These are phyloP conservation scores for Hydnomerulius pinastri DNA, from an alignment of 768 basidiomycete genomes.

Conservation along the genomic window DNA sequence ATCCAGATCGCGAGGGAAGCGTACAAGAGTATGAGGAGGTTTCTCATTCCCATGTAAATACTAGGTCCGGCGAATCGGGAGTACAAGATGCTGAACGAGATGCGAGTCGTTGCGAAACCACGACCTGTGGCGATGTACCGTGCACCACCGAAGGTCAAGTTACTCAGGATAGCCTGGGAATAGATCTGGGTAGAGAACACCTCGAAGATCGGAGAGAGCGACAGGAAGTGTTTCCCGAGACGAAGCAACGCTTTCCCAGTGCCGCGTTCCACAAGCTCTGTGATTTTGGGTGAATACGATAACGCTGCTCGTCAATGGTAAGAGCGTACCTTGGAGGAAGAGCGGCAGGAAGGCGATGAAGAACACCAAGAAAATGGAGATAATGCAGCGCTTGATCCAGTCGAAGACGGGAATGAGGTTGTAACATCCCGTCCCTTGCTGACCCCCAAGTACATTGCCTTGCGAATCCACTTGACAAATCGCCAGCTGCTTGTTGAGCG, in stretches of 20 bases:
- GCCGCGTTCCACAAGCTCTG: constrained; percentile 95
- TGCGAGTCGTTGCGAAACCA: constrained; percentile 96
- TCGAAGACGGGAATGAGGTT: constrained; percentile 95
- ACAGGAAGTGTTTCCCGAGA: constrained; percentile 94
- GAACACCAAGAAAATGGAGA: constrained; percentile 99
- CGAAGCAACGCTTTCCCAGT: constrained; percentile 94
- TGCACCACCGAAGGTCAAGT: constrained; percentile 96
- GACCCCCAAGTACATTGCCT: constrained; percentile 78
- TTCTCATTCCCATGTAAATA: constrained; percentile 98
- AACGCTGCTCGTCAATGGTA: not conserved
- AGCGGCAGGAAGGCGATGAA: constrained; percentile 96
- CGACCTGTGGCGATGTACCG: constrained; percentile 99
- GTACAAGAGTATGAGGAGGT: constrained; percentile 87
- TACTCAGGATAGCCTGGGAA: constrained; percentile 94
- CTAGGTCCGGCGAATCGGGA: constrained; percentile 99
- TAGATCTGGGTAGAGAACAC: constrained; percentile 99
- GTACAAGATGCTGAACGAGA: constrained; percentile 95
- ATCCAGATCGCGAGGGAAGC: constrained; percentile 92
- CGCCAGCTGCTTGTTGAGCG: constrained; percentile 88
- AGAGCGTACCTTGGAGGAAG: constrained; percentile 85
- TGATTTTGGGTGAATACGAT: constrained; percentile 3
- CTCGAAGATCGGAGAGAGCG: constrained; percentile 96
- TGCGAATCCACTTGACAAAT: constrained; percentile 87
- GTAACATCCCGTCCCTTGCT: constrained; percentile 80
- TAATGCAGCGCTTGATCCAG: constrained; percentile 96